Evolutionary conservation across 2,329 filamentous ascomycete genomes (phyloP), one percentile per base, ranked within the genome.

Genomic region (Paecilomyces sp.): DNA sequence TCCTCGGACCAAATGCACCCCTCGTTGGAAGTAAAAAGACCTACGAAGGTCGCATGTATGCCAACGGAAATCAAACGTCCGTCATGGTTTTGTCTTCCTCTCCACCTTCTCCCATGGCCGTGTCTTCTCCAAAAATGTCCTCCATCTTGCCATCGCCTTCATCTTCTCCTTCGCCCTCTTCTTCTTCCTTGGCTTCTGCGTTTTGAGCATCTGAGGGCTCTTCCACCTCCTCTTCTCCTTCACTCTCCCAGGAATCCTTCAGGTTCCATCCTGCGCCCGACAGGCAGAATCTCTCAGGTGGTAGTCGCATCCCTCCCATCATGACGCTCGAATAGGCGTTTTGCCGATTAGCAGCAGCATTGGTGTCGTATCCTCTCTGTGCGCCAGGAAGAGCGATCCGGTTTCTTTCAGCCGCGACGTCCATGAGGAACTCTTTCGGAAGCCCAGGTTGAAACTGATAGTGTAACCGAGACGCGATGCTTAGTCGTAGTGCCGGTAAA

Each of bases 341-440:
- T 61, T 62, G 70, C 58, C 68, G 61, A 28, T 62, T 60, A 5
- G 63, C 65, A 18, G 66, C 65, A 57, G 63, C 55, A 53, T 36
- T 52, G n/a, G 55, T 59, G 61, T 72, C 71, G 57, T 70, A 85
- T 55, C 81, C 79, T 54, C 82, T 75, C 63, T 83, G 80, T n/a
- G 84, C 80, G 64, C 79, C 75, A 50, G 82, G 82, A 65, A 85
- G 69, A 31, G 76, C 78, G 56, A 83, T 77, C 5, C 79, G 72
- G 68, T 86, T 85, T 61, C 80, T 73, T 68, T 84, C 82, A 28
- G 75, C 74, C 13, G 83, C 85, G 30, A 86, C 72, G 68, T 86
- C 83, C 64, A 81, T 76, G 67, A 87, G 74, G 60, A 84, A 86
- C 65, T 87, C 85, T 67, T 87, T 87, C 0, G 85, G 83, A 63